These are phyloP conservation scores for Ustilago cynodontis DNA, from an alignment of 1,284 basidiomycete species.

Conservation along the genomic window DNA sequence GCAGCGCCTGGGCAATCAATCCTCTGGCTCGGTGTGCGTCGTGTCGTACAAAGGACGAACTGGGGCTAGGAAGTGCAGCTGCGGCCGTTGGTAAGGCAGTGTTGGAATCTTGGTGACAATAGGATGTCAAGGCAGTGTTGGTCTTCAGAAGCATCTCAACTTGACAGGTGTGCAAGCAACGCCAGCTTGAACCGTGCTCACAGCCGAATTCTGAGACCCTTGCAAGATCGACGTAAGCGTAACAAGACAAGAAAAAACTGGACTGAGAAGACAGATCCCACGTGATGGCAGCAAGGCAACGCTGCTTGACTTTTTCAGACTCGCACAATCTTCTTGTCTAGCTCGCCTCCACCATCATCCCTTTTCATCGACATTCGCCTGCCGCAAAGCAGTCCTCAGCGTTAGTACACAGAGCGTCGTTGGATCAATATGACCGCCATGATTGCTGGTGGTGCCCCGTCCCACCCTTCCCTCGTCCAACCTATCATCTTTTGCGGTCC, in stretches of 20 bases:
- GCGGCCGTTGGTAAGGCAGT: neutral
- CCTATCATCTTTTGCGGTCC: constrained; percentile 68
- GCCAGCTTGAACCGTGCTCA: constrained; percentile 19
- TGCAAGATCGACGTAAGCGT: constrained; percentile 14
- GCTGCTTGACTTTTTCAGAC: neutral
- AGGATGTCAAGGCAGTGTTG: neutral
- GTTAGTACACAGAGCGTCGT: neutral
- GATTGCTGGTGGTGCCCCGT: constrained; percentile 13
- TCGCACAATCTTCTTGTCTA: neutral
- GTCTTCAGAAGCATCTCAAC: neutral
- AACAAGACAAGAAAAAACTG: neutral
- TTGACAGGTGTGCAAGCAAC: neutral
- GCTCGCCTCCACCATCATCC: constrained; percentile 3
- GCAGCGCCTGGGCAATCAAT: neutral
- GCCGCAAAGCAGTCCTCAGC: neutral
- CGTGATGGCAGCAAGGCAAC: constrained; percentile 12
- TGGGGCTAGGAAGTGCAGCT: too few species aligned
- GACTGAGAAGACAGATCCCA: constrained; percentile 12
- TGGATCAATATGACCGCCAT: constrained; percentile 24
- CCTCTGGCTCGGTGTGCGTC: neutral
- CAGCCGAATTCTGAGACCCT: constrained; percentile 7
- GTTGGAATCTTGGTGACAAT: neutral
- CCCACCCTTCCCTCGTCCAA: constrained; percentile 54
- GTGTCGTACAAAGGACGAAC: neutral
- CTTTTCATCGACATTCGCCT: neutral